A percentile compares a stretch with the other conserved stretches of the same genome.
Conservation (phyloP, 2,329 filamentous ascomycete genomes). For the Trichocomaceae sp. region DNA sequence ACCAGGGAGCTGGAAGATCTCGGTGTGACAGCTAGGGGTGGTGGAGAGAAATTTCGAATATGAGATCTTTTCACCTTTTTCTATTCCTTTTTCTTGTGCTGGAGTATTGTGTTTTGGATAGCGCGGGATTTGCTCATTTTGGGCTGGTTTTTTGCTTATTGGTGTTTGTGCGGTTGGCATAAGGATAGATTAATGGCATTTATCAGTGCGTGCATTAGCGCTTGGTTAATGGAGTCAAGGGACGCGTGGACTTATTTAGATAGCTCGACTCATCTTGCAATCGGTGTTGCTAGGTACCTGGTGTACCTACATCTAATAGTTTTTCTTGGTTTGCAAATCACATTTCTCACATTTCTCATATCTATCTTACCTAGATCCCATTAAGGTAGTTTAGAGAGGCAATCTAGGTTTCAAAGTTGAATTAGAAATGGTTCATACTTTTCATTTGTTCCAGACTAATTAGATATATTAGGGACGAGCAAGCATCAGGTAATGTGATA, state of each 20-base stretch:
- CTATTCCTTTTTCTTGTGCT: not conserved
- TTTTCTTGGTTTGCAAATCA: not conserved
- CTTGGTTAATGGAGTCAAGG: not conserved
- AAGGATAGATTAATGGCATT: not conserved
- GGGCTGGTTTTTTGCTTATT: not conserved
- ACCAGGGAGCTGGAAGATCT: constrained; percentile 72
- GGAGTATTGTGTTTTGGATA: not conserved
- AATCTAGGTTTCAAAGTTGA: not conserved
- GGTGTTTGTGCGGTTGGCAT: not conserved
- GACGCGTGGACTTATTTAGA: not conserved
- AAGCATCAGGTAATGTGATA: not conserved
- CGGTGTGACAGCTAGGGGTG: constrained; percentile 71
- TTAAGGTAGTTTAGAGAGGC: no score
- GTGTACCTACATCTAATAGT: not conserved
- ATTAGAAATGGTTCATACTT: not conserved
- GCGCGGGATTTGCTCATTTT: not conserved
- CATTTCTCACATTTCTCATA: not conserved
- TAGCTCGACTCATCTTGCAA: not conserved
- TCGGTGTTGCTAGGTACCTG: not conserved
- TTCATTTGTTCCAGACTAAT: not conserved
- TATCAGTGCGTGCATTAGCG: not conserved
- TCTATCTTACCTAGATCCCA: no score
- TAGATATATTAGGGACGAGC: not conserved
- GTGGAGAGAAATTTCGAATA: constrained; percentile 53
- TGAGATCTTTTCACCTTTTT: not conserved